Evolutionary conservation across 257 asterid species (phyloP).

Genomic region (Solanum chiquidenum): DNA sequence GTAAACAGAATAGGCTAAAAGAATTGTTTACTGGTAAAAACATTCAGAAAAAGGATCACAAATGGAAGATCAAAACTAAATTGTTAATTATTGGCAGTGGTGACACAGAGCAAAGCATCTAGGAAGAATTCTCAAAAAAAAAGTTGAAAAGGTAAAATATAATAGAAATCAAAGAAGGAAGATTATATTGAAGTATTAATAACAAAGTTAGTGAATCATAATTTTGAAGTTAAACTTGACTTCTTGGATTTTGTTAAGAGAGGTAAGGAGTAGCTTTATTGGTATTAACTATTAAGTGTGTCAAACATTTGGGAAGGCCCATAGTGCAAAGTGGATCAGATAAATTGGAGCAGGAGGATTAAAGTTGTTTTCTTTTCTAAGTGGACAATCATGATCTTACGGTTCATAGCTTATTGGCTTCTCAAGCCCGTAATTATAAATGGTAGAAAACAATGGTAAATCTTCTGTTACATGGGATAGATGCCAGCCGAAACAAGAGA

Average conservation of each 20-base stretch:
- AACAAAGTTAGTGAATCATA: not conserved
- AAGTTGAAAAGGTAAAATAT: not conserved
- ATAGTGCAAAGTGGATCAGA: not conserved
- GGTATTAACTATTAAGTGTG: not conserved
- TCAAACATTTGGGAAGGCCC: not conserved
- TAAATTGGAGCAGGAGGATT: not conserved
- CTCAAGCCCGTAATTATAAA: not conserved
- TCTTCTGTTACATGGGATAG: not conserved
- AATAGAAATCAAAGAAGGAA: not conserved
- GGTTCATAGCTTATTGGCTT: not conserved
- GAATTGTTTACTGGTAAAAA: not conserved
- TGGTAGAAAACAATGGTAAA: not conserved
- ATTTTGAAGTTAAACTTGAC: not conserved
- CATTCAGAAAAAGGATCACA: not conserved
- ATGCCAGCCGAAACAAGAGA: not conserved
- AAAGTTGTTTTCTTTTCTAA: not conserved
- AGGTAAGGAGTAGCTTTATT: not conserved
- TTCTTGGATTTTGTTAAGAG: not conserved
- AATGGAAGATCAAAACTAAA: not conserved
- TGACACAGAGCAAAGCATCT: not conserved
- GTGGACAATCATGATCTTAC: not conserved
- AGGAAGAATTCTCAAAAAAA: not conserved
- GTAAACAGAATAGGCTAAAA: not conserved
- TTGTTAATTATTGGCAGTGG: not conserved
- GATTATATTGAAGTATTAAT: not conserved